Evolutionary conservation across 805 yeast genomes (phyloP).

Genomic region (Kluyveromyces lactis): DNA sequence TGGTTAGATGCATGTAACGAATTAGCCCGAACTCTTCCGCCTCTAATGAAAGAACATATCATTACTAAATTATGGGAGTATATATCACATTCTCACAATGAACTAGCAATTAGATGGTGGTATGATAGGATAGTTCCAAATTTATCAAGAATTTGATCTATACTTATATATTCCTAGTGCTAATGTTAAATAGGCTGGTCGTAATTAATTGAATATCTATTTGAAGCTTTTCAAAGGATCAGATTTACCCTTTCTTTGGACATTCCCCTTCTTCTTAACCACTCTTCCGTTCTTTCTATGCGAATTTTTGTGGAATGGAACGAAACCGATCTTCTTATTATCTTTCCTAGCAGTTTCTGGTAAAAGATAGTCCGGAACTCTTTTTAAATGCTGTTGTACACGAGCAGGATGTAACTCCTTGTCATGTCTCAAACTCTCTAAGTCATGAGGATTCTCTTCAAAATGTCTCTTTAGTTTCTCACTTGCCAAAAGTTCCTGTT

Average conservation of each 20-base stretch:
- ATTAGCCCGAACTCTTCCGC: slow-evolving; percentile 7
- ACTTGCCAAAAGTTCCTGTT: slow-evolving; percentile 76
- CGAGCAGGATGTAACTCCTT: slow-evolving; percentile 78
- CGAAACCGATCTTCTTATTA: slow-evolving; percentile 53
- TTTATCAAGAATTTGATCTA: background rate
- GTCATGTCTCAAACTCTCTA: slow-evolving; percentile 83
- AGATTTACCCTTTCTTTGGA: slow-evolving; percentile 34
- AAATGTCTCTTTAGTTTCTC: slow-evolving; percentile 90
- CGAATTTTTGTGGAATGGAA: slow-evolving; percentile 55
- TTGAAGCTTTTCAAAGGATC: slow-evolving; percentile 61
- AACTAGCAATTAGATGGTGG: slow-evolving; percentile 25
- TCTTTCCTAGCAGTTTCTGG: slow-evolving; percentile 67
- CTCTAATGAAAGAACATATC: slow-evolving; percentile 7
- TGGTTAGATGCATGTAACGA: slow-evolving; percentile 24
- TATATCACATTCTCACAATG: slow-evolving; percentile 12
- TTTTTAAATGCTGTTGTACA: slow-evolving; percentile 75
- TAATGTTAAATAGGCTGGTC: no score
- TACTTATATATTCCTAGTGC: no score
- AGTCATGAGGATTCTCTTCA: slow-evolving; percentile 95
- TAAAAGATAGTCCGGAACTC: slow-evolving; percentile 85
- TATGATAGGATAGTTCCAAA: slow-evolving; percentile 11
- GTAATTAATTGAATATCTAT: slow-evolving; percentile 10
- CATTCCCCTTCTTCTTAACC: slow-evolving; percentile 34
- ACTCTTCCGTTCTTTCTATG: slow-evolving; percentile 31
- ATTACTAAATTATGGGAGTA: slow-evolving; percentile 17